Evolutionary conservation across 805 yeast genomes (phyloP), one percentile per base, ranked within the genome.

Genomic region (Candida maris): DNA sequence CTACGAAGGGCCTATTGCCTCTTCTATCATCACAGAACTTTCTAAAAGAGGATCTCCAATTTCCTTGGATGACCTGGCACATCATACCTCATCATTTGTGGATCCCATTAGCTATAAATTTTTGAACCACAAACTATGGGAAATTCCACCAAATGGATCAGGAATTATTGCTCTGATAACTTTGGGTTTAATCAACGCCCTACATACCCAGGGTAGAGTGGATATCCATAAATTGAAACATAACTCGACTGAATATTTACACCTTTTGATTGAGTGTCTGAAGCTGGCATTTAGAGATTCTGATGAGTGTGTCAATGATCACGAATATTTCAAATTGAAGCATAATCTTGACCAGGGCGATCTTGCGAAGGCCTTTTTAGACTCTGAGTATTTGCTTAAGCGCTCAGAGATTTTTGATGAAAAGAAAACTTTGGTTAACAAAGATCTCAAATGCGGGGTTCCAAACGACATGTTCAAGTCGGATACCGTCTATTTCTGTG

Each of bases 121-220:
- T 37, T 62, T 72, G 31, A 83, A 74, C 8, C 66, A 70, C 32
- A 70, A 67, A 19, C 64, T 85, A 18, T 81, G 89, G 85, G 93
- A 85, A 56, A 78, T 84, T 44, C 93, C 95, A 8, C 95, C 95
- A 10, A 84, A 79, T 57, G 86, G 91, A 4, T 86, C 85, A 36
- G 94, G 94, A 6, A 59, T 85, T 10, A 84, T 85, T 30, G 93
- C 89, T 0, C 62, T 85, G 33, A 61, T 82, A 13, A 79, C 91
- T 0, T 58, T 83, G 33, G 93, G 91, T 0, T 65, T 81, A 29
- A 70, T 85, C 44, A 70, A 69, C 46, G 73, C 74, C 24, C 64
- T 85, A 40, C 75, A 75, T 21, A 62, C 61, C 13, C 41, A 51
- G 13, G 72, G 73, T 3, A 52, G 49, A 13, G 57, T 69, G n/a